These are phyloP conservation scores for Alternaria gansuensis DNA, from an alignment of 2,329 filamentous ascomycete genomes.

Conservation along the genomic window DNA sequence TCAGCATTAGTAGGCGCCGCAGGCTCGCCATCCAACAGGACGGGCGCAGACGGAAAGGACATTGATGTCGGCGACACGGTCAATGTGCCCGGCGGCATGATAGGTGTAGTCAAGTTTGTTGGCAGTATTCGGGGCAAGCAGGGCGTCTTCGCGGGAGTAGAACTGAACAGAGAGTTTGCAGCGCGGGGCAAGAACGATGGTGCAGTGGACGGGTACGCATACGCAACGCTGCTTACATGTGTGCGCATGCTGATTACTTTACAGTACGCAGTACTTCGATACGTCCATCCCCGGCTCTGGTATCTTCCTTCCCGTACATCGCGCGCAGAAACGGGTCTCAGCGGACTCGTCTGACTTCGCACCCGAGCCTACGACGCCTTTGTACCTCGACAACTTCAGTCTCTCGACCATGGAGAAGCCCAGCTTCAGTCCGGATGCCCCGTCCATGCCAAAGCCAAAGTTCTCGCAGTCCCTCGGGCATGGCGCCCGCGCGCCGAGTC, in stretches of 20 bases:
- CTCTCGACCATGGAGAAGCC: slow-evolving; percentile 63
- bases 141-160: slow-evolving; percentile 90
- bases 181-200: slow-evolving; percentile 91
- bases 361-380: slow-evolving; percentile 74
- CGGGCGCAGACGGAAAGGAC: slow-evolving; percentile 59
- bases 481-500: slow-evolving; percentile 72
- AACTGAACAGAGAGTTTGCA: slow-evolving; percentile 83
- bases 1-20: slow-evolving; percentile 70
- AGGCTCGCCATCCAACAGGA: slow-evolving; percentile 51
- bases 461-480: slow-evolving; percentile 91
- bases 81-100: slow-evolving; percentile 93
- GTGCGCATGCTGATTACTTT: slow-evolving; percentile 21
- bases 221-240: not conserved
- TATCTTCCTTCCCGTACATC: slow-evolving; percentile 89
- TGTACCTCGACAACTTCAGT: slow-evolving; percentile 62
- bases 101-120: slow-evolving; percentile 87
- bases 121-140: slow-evolving; percentile 88
- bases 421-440: slow-evolving; percentile 58
- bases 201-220: slow-evolving; percentile 86
- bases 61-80: slow-evolving; percentile 83
- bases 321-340: slow-evolving; percentile 74
- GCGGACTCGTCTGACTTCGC: slow-evolving; percentile 66
- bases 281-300: slow-evolving; percentile 82
- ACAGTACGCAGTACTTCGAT: slow-evolving; percentile 75
- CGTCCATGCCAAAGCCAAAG: slow-evolving; percentile 75